Base-by-base conservation (phyloP, 2,329 filamentous ascomycete species). In the Aspergillus sp. region DNA sequence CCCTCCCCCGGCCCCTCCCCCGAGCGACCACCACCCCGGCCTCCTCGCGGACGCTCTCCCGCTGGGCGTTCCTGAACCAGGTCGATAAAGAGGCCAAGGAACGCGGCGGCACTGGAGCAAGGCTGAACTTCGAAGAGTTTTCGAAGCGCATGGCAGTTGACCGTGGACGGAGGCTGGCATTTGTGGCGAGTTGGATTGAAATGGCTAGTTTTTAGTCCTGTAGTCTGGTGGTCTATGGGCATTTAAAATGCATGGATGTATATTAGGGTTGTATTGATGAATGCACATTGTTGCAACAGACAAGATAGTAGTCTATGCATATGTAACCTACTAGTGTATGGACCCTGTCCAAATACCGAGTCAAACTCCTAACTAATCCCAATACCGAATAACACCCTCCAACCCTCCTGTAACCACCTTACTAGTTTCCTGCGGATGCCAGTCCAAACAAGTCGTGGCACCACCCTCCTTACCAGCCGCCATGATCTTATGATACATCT, bases 371-470 rank as follows among this genome's bases (percentile, higher is more conserved):
- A 28, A 39, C 27, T 19, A 97, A 76, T 97, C 93, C 88, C 90
- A 97, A 66, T 91, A 91, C 66, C 86, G 87, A 51, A 98, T 88
- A 41, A 85, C 76, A 4, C 93, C 91, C 59, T 95, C 88, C 68
- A 94, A 69, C 19, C 93, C 93, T 8, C 89, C 94, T 29, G 90
- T 94, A 2, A 85, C 86, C 33, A 97, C 82, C 76, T 96, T 96
- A 63, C 86, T 93, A 12, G 85, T 93, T 75, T 98, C 93, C 70
- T 96, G 86, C n/a, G 91, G 89, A 68, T 97, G 90, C 91, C 93
- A 98, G 65, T 86, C 86, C 48, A 93, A 80, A 55, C 85, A 87
- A n/a, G 88, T 88, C 46, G 96, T 77, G 4, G 90, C 82, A 8
- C 85, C 80, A 46, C 88, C 89, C 49, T 87, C 82, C 27, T 73